These are phyloP conservation scores for Fistulinella prunicolor DNA, from an alignment of 768 basidiomycete species.

Conservation along the genomic window DNA sequence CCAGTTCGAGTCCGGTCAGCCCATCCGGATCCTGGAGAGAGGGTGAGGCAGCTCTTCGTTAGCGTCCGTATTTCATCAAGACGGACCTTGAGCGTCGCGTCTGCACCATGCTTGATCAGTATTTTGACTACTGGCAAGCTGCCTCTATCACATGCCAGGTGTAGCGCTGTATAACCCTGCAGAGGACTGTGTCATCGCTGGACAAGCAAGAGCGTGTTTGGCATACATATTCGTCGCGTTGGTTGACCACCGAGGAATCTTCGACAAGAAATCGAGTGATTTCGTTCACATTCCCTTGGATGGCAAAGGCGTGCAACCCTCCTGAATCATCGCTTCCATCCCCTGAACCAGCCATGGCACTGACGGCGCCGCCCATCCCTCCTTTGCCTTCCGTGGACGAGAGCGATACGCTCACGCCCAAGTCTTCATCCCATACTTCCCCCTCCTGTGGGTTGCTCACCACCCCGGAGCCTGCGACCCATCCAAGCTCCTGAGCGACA, in stretches of 20 bases:
- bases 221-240: slow-evolving; percentile 71
- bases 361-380: slow-evolving; percentile 60
- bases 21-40: slow-evolving; percentile 62
- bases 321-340: slow-evolving; percentile 39
- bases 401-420: slow-evolving; percentile 24
- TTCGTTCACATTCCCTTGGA: slow-evolving; percentile 49
- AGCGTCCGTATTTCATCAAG: background rate
- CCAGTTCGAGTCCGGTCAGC: slow-evolving; percentile 58
- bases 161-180: slow-evolving; percentile 86
- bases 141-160: slow-evolving; percentile 85
- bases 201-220: background rate
- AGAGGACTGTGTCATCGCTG: slow-evolving; percentile 3
- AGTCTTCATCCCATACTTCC: slow-evolving; percentile 47
- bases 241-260: slow-evolving; percentile 48
- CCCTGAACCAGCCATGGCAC: slow-evolving; percentile 47
- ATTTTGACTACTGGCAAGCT: slow-evolving; percentile 51
- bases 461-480: slow-evolving; percentile 42
- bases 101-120: slow-evolving; percentile 64
- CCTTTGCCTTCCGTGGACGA: slow-evolving; percentile 27
- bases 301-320: slow-evolving; percentile 60
- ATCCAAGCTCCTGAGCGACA: slow-evolving; percentile 67
- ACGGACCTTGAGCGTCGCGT: slow-evolving; percentile 58
- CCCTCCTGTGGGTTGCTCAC: slow-evolving; percentile 7
- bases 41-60: slow-evolving; percentile 3
- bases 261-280: slow-evolving; percentile 44